phyloP scores from a whole-genome alignment of 2,329 filamentous ascomycete genomes.

The Whalleya microplaca region DNA sequence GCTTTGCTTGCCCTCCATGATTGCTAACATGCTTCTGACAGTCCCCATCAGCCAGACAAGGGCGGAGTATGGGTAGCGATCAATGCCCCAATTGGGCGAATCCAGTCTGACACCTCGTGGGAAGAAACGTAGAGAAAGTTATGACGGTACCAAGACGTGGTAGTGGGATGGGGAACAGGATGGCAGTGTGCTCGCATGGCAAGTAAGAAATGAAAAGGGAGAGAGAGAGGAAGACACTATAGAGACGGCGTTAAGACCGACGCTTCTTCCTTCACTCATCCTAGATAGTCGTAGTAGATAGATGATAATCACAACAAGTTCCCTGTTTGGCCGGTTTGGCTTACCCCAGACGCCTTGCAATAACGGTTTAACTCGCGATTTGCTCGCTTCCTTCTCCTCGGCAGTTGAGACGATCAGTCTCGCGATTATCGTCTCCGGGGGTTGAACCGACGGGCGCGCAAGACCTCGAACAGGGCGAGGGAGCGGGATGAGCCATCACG shows the following conservation, averaged over 20 bases:
- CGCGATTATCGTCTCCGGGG: slow-evolving; percentile 17
- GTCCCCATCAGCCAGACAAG: not conserved
- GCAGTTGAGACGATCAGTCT: slow-evolving; percentile 25
- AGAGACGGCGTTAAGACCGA: not conserved
- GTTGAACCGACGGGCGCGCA: slow-evolving; percentile 10
- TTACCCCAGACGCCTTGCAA: not conserved
- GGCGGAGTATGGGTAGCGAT: not conserved
- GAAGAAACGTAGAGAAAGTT: not conserved
- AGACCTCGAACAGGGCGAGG: slow-evolving; percentile 6
- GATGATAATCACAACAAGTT: not conserved
- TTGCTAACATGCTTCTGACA: not conserved
- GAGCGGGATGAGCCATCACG: slow-evolving; percentile 21
- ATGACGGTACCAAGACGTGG: not conserved
- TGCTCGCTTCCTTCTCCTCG: slow-evolving; percentile 12
- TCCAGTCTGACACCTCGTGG: not conserved
- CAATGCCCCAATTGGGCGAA: not conserved
- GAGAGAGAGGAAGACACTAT: not conserved
- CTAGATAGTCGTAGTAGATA: not conserved
- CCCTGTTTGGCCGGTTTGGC: slow-evolving; percentile 5
- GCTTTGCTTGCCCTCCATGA: not conserved
- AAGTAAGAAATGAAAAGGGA: not conserved
- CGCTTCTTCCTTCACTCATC: not conserved
- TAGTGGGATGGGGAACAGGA: not conserved
- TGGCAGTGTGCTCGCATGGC: not conserved
- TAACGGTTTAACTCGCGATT: not conserved